Base-by-base conservation (phyloP, 768 basidiomycete genomes). In the Suillus paluster region DNA sequence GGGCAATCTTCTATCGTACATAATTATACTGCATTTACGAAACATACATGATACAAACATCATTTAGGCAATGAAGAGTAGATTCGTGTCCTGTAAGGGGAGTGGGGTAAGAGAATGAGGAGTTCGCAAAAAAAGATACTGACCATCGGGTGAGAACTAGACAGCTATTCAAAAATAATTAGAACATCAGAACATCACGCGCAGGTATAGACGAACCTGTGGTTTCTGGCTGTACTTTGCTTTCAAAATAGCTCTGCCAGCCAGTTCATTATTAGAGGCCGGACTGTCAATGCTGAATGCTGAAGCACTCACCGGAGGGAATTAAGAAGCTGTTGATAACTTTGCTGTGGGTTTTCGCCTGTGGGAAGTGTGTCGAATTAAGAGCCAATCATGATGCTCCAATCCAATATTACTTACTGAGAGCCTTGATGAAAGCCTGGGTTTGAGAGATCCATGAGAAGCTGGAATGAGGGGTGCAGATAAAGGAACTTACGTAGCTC, bases 181-280 rank as follows among this genome's bases (percentile, higher is more conserved):
- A 73, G 34, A 50, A 21, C n/a, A 10, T 30, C 27, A 9, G 25
- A 23, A n/a, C 19, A 25, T 17, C 14, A 59, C 19, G 10, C 3
- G 7, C 6, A 5, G 1, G 33, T 53, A 12, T 36, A 6, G 12
- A 70, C 70, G 23, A 48, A 75, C 73, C 73, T 86, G 86, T 4
- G 86, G 86, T 69, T 84, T 86, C 75, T 87, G 85, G 48, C 73
- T 80, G 64, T 86, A 87, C 61, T 83, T 81, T 60, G 70, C 65
- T 30, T 71, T 70, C 45, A 86, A 72, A 65, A 82, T 79, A 23
- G 66, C 71, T 30, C 81, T 83, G 39, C 21, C 5, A 46, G 17
- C 10, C 10, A 11, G 38, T 25, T 39, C 15, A 39, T 55, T 25
- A 39, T 55, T 25, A 55, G 36, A 25, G 25, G 38, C 6, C 36